Base-by-base conservation (phyloP, 139 green algal species). In the Closterium sp. region DNA sequence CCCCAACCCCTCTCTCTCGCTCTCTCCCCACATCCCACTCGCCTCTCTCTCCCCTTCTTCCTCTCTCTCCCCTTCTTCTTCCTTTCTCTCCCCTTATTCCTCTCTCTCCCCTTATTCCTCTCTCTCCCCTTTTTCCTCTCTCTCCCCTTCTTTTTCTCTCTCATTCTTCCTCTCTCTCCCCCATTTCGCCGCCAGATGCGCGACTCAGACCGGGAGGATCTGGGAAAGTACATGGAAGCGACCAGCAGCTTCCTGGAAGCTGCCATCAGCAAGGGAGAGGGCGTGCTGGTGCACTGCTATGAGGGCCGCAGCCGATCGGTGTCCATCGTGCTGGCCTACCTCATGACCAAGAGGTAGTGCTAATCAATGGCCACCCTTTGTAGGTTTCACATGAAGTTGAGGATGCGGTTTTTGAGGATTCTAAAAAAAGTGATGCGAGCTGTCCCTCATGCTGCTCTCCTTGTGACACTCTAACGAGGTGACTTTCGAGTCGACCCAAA, bases 271-370 rank as follows among this genome's bases (percentile, higher is more conserved):
- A 32, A 87, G n/a, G 81, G 35, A 2, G 95, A 94, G 9, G 92
- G 90, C 32, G 95, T 97, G 84, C 92, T 98, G 84, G 96, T 99
- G 86, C 97, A 99, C 95, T 99, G 97, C 94, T 96, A 96, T 91
- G 97, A 97, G 87, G 97, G 97, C 86, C 96, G 95, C 89, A 96
- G 90, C 69, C 94, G 97, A 84, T 96, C 92, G 55, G 96, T 96
- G 64, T 95, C 97, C 1, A 93, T 98, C 33, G 94, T 96, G 89
- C 94, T 97, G 33, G 96, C 95, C 0, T 97, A 97, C 91, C 89
- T 98, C 1, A 97, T 98, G 95, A 84, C 87, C 33, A 66, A 85
- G 12, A 66, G 93, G 85, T 88, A 86, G n/a, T 32, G 28, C n/a
- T 21, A 21, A 33, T 32, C n/a, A n/a, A n/a, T n/a, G n/a, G n/a